Conservation (phyloP, 805 yeast genomes). For the Suhomyces xylopsoci region DNA sequence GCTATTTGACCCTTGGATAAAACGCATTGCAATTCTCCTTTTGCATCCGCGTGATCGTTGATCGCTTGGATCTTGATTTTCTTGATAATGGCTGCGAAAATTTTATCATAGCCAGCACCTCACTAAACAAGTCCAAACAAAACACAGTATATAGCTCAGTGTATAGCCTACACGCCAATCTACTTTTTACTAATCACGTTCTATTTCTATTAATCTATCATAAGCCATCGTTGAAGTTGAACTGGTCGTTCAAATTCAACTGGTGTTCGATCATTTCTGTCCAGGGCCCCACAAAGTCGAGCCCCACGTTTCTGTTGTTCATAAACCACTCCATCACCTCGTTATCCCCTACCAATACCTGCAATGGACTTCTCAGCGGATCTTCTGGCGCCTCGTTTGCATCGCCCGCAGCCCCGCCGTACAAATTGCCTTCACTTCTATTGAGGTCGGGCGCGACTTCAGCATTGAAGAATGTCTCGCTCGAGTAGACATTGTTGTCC, state of each 20-base stretch:
- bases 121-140: no score
- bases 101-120: no score
- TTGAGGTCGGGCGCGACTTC: background rate
- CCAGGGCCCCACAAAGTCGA: conserved; percentile 65
- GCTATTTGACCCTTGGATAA: no score
- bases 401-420: background rate
- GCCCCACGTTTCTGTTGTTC: conserved; percentile 36
- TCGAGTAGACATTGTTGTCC: background rate
- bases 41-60: background rate
- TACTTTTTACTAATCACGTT: background rate
- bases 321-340: conserved; percentile 46
- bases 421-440: background rate
- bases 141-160: background rate
- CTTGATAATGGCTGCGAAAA: background rate
- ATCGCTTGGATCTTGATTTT: background rate
- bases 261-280: conserved; percentile 77
- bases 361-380: conserved; percentile 7
- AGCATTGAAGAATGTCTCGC: background rate
- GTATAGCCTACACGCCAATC: background rate
- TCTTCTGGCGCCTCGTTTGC: background rate
- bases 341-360: conserved; percentile 31
- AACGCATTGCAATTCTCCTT: no score
- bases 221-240: conserved; percentile 24
- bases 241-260: conserved; percentile 36
- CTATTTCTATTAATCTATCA: background rate